Evolutionary conservation across 75 land plant genomes (phyloP).

Genomic region (Ceratopteris richardii): DNA sequence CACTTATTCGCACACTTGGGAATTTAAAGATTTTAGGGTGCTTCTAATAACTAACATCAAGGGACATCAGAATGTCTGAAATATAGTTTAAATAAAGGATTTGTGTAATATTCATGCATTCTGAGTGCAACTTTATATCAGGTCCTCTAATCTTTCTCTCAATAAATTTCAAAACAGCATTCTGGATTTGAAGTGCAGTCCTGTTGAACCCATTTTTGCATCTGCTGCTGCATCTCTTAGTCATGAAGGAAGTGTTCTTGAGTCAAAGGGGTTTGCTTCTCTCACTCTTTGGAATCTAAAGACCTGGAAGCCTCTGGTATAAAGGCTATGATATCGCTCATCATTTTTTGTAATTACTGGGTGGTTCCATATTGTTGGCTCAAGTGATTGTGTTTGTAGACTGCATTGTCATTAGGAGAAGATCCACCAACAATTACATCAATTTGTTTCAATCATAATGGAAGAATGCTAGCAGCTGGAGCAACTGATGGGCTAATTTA

Average conservation of each 20-base stretch:
- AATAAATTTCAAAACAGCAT: constrained; percentile 56
- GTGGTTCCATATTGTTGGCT: neutral
- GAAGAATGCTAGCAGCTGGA: constrained; percentile 88
- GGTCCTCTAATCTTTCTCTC: too few species aligned
- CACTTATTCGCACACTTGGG: too few species aligned
- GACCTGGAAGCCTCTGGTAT: constrained; percentile 89
- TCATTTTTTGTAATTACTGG: neutral
- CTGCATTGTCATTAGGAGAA: constrained; percentile 85
- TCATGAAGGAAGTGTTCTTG: constrained; percentile 28
- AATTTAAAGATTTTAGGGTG: too few species aligned
- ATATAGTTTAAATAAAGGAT: too few species aligned
- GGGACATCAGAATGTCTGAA: too few species aligned
- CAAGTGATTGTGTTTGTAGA: constrained; percentile 39
- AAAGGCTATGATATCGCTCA: neutral
- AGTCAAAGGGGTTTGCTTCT: constrained; percentile 71
- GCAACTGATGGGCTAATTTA: constrained; percentile 97
- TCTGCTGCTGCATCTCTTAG: constrained; percentile 78
- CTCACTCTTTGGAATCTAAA: constrained; percentile 96
- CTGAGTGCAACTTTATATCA: too few species aligned
- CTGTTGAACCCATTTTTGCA: constrained; percentile 85
- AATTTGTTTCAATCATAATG: constrained; percentile 89
- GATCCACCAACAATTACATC: constrained; percentile 97
- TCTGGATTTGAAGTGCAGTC: constrained; percentile 93
- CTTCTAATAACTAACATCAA: too few species aligned
- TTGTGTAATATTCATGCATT: too few species aligned